Evolutionary conservation across 768 basidiomycete genomes (phyloP).

Genomic region (Russula lepida): DNA sequence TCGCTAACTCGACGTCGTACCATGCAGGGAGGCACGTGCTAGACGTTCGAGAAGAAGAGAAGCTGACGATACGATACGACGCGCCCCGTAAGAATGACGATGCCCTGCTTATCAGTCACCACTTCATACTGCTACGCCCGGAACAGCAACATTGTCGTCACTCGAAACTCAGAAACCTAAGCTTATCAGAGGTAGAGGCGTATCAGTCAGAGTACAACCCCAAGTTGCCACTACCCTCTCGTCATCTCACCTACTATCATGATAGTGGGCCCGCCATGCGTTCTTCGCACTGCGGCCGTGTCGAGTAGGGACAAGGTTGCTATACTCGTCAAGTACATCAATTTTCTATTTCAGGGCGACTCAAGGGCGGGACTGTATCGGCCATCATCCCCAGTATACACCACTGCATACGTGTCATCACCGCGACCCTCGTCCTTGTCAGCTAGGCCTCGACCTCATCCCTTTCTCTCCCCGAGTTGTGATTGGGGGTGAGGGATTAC

Average conservation of each 20-base stretch:
- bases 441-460: background rate
- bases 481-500: constrained; percentile 8
- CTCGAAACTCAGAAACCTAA: background rate
- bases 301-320: background rate
- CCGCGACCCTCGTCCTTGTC: background rate
- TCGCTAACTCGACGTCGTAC: too few relatives aligned
- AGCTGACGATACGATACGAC: background rate
- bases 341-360: background rate
- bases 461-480: background rate
- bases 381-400: background rate
- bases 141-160: background rate
- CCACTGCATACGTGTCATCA: background rate
- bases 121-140: background rate
- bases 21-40: background rate
- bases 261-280: background rate
- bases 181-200: background rate
- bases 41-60: background rate
- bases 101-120: background rate
- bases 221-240: background rate
- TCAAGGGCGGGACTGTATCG: background rate
- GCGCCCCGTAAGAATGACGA: background rate
- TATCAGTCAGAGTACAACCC: background rate
- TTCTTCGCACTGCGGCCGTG: background rate
- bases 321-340: background rate
- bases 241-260: background rate